phyloP scores from a whole-genome alignment of 257 asterid species.

The Thymus mandschuricus region DNA sequence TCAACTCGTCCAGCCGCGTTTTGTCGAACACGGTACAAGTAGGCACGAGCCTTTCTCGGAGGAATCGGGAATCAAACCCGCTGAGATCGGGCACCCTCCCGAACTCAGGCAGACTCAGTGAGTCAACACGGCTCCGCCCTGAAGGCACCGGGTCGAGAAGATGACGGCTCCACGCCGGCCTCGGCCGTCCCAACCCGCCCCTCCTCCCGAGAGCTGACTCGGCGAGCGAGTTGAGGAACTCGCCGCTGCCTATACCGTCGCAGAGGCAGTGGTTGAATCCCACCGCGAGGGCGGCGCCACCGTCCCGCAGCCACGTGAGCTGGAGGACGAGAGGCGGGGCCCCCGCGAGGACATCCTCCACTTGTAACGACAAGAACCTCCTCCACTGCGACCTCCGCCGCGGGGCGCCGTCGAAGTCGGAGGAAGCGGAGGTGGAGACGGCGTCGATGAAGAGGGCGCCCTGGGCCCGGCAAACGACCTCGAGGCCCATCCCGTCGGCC shows the following conservation, averaged over 20 bases:
- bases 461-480: slow-evolving; percentile 63
- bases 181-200: slow-evolving; percentile 26
- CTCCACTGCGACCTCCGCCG: slow-evolving; percentile 46
- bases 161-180: slow-evolving; percentile 57
- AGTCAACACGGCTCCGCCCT: neutral
- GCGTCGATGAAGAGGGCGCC: slow-evolving; percentile 67
- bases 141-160: slow-evolving; percentile 35
- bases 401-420: slow-evolving; percentile 52
- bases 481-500: slow-evolving; percentile 58
- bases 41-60: slow-evolving; percentile 45
- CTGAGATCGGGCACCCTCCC: slow-evolving; percentile 46
- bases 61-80: slow-evolving; percentile 44
- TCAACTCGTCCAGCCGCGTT: slow-evolving; percentile 43
- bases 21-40: slow-evolving; percentile 48
- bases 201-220: slow-evolving; percentile 43
- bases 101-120: slow-evolving; percentile 51
- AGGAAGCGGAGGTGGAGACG: slow-evolving; percentile 30
- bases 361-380: slow-evolving; percentile 49
- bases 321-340: slow-evolving; percentile 67
- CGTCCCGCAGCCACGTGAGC: slow-evolving; percentile 74
- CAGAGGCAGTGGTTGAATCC: slow-evolving; percentile 66
- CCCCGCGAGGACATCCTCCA: slow-evolving; percentile 57
- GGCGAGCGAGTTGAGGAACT: slow-evolving; percentile 65
- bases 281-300: slow-evolving; percentile 57
- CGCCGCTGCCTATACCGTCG: slow-evolving; percentile 68